Percentiles rank a stretch among this genome's conserved stretches.
phyloP scores from a whole-genome alignment of 148 eudicot genomes.

The Arctostaphylos glauca region DNA sequence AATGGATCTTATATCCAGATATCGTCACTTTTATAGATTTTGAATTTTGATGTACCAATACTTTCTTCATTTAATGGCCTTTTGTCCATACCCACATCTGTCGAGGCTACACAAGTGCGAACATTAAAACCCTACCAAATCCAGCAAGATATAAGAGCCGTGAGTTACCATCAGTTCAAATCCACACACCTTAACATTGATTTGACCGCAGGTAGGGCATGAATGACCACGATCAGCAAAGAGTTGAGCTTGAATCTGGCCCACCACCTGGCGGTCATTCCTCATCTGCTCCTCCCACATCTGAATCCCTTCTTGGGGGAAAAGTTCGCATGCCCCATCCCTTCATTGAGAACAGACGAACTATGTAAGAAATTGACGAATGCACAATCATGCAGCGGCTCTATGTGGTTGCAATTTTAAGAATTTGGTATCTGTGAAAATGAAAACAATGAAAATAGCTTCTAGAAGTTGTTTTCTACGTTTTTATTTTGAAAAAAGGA shows the following conservation, averaged over 20 bases:
- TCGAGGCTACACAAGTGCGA: neutral
- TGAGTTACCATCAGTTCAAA: neutral
- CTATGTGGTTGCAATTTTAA: neutral
- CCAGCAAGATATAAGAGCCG: neutral
- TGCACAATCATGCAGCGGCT: neutral
- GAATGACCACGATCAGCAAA: constrained; percentile 39
- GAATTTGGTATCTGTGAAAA: neutral
- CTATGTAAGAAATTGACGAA: neutral
- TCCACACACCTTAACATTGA: constrained; percentile 63
- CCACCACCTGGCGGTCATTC: constrained; percentile 50
- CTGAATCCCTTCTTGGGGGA: constrained; percentile 53
- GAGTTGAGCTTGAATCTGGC: constrained; percentile 52
- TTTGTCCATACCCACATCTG: neutral
- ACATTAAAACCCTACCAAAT: neutral
- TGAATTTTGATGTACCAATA: neutral
- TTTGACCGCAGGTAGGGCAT: constrained; percentile 75
- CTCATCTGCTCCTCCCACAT: constrained; percentile 59
- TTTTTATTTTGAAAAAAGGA: no score
- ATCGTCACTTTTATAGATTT: neutral
- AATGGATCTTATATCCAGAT: neutral
- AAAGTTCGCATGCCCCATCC: constrained; percentile 67
- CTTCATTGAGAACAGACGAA: constrained; percentile 29
- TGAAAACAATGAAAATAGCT: neutral
- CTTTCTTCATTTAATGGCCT: neutral
- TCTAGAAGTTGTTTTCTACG: neutral